phyloP scores from a whole-genome alignment of 1,139 yeast genomes.

The Geotrichum reessii region DNA sequence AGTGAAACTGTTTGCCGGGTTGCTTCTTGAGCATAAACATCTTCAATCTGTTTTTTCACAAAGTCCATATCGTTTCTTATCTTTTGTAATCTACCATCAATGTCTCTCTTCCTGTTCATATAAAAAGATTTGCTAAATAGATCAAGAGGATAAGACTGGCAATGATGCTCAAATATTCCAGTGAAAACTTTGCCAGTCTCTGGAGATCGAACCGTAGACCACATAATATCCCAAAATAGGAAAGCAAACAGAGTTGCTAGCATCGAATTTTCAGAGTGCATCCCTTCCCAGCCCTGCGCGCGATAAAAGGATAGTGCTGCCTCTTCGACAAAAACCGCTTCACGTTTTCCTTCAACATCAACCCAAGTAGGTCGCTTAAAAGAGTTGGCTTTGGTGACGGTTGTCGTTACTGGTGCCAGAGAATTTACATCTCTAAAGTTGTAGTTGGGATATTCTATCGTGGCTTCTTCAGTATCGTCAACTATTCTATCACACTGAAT shows the following conservation, averaged over 20 bases:
- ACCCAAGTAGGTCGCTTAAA: constrained; percentile 10
- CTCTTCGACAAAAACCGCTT: constrained; percentile 31
- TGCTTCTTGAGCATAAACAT: constrained; percentile 16
- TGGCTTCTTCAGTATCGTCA: constrained; percentile 1
- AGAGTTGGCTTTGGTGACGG: constrained; percentile 9
- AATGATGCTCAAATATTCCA: constrained; percentile 32
- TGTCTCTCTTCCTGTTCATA: constrained; percentile 20
- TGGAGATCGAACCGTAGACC: constrained; percentile 17
- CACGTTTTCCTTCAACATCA: constrained; percentile 19
- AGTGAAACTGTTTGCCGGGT: constrained; percentile 26
- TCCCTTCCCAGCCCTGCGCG: constrained; percentile 33
- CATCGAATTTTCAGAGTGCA: constrained; percentile 36
- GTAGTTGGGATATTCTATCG: constrained; percentile 8
- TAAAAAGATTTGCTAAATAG: constrained; percentile 27
- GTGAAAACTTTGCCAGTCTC: background rate
- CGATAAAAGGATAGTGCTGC: constrained; percentile 33
- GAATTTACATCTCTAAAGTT: background rate
- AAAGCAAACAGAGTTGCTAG: constrained; percentile 32
- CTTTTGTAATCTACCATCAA: constrained; percentile 23
- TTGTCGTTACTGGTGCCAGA: constrained; percentile 9
- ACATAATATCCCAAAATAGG: constrained; percentile 33
- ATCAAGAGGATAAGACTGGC: constrained; percentile 35
- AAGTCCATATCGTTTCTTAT: constrained; percentile 12
- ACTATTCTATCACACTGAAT: constrained; percentile 10
- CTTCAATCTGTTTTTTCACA: constrained; percentile 8